Evolutionary conservation across 306 rosid genomes (phyloP), one percentile per base, ranked within the genome.

Genomic region (Hylodesmum podocarpum): DNA sequence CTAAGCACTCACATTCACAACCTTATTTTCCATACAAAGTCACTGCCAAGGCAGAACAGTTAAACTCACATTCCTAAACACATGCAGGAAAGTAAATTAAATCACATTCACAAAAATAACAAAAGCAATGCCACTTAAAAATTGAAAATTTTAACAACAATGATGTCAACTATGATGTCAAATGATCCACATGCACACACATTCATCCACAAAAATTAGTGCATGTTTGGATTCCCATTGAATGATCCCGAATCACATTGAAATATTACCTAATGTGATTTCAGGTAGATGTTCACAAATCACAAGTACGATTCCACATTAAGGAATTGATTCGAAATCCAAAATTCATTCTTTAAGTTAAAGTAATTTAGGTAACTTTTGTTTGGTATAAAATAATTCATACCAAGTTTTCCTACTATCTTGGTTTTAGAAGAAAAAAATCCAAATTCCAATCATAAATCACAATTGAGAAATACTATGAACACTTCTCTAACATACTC

Each of bases 131-230:
- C 44, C 8, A 73, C 31, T 21, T n/a, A 31, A 1, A 7, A 40
- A 80, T 40, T 54, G 66, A 72, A 47, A 37, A 9, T 19, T 8
- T 47, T 14, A 27, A 46, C 6, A 39, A 64, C 18, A 49, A 63
- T 9, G 39, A 57, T 27, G 43, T 2, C 6, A 41, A 34, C 18
- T 18, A 25, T 62, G 46, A 63, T 51, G 18, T 9, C 49, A 70
- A 75, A 39, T 39, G 10, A 58, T 67, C 12, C 19, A 5, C 7
- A 15, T 9, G 27, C 39, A 69, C 21, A 41, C 27, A 62, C 68
- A 31, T 33, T 50, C 70, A 50, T 53, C 34, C 36, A 27, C 51
- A 72, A 79, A 51, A 79, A 39, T 31, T 41, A 44, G 33, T 49
- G 31, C 5, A 0, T 59, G 31, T 14, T 15, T 14, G 5, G n/a